Percentiles rank a stretch among this genome's conserved stretches.
These are phyloP conservation scores for Atkinsonella hypoxylon DNA, from an alignment of 2,329 filamentous ascomycete species.

Conservation along the genomic window DNA sequence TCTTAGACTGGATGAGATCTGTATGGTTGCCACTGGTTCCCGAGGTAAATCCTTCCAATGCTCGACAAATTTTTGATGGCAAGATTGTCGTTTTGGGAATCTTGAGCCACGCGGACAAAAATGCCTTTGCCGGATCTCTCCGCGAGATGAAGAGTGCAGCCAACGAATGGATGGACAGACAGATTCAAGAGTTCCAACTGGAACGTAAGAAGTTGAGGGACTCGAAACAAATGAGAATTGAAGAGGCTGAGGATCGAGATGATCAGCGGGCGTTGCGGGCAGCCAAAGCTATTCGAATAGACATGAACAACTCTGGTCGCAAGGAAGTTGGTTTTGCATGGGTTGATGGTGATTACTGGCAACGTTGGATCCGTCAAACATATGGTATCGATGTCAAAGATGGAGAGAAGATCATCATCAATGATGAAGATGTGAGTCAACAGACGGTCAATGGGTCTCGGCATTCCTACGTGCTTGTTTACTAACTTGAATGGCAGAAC, in stretches of 20 bases:
- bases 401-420: conserved; percentile 88
- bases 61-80: conserved; percentile 86
- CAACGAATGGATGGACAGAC: conserved; percentile 96
- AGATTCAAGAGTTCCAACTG: conserved; percentile 80
- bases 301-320: conserved; percentile 75
- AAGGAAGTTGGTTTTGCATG: conserved; percentile 92
- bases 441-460: too few species aligned
- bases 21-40: conserved; percentile 95
- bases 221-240: conserved; percentile 87
- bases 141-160: conserved; percentile 93
- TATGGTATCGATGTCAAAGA: conserved; percentile 83
- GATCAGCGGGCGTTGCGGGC: conserved; percentile 77
- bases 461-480: too few species aligned
- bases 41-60: conserved; percentile 82
- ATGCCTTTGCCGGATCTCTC: conserved; percentile 66
- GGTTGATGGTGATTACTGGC: conserved; percentile 96
- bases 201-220: conserved; percentile 89
- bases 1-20: conserved; percentile 87
- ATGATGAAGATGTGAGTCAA: conserved; percentile 81
- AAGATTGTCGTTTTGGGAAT: conserved; percentile 92
- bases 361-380: conserved; percentile 89
- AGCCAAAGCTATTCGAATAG: conserved; percentile 84
- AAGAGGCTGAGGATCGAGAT: conserved; percentile 87
- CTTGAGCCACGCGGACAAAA: conserved; percentile 65
- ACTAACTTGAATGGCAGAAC: conserved; percentile 41